phyloP scores from a whole-genome alignment of 345 rosid genomes.

The Euphorbia peplus region DNA sequence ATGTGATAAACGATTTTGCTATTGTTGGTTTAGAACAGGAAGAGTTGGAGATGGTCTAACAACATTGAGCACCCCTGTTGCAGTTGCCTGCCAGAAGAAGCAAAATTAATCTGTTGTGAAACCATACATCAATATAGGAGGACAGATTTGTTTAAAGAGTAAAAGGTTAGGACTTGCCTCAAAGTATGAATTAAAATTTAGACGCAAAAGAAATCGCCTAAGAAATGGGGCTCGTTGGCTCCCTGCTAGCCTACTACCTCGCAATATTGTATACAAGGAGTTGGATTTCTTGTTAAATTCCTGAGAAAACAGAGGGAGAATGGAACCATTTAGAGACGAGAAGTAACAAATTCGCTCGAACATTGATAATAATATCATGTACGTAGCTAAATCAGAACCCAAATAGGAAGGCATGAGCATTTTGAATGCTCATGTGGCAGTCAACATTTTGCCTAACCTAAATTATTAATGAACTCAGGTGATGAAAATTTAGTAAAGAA shows the following conservation, averaged over 20 bases:
- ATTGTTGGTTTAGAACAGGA: constrained; percentile 45
- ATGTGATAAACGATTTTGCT: constrained; percentile 15
- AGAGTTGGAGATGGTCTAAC: constrained; percentile 73
- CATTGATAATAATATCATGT: background rate
- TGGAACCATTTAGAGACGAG: constrained; percentile 4
- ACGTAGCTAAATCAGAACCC: background rate
- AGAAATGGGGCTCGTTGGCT: constrained; percentile 96
- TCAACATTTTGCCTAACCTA: background rate
- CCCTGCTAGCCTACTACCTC: constrained; percentile 92
- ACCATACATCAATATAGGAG: background rate
- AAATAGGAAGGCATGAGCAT: background rate
- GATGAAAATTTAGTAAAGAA: background rate
- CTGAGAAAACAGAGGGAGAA: constrained; percentile 33
- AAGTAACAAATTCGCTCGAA: background rate
- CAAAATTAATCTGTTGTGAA: constrained; percentile 11
- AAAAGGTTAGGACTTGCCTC: constrained; percentile 46
- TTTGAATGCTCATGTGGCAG: background rate
- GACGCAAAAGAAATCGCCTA: constrained; percentile 87
- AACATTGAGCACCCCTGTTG: constrained; percentile 75
- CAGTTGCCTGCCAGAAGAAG: constrained; percentile 58
- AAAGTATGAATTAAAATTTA: constrained; percentile 83
- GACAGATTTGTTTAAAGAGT: background rate
- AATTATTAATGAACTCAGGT: background rate
- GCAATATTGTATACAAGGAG: constrained; percentile 79
- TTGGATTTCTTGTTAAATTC: constrained; percentile 96